Conservation (phyloP, 305 asterid genomes). For the Fraxinus dipetala region DNA sequence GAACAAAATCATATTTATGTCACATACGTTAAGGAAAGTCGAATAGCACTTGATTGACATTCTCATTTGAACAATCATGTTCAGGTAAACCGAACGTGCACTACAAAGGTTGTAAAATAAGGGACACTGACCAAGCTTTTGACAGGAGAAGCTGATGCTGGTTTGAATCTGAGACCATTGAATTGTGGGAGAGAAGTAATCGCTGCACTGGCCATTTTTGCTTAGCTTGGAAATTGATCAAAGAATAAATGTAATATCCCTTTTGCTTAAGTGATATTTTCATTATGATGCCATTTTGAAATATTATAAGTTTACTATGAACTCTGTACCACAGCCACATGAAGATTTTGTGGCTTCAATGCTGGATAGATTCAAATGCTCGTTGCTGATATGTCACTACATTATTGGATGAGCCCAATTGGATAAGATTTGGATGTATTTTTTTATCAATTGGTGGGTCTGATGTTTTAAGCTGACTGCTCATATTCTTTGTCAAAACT, state of each 20-base stretch:
- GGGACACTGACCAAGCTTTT: constrained; percentile 53
- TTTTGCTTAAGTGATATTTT: background rate
- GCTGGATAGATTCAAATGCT: constrained; percentile 54
- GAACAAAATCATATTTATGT: background rate
- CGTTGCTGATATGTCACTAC: constrained; percentile 49
- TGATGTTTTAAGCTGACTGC: background rate
- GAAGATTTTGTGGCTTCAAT: constrained; percentile 57
- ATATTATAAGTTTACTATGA: constrained; percentile 29
- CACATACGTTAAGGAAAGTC: background rate
- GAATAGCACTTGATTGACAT: background rate
- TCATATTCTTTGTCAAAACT: background rate
- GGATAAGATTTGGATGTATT: constrained; percentile 56
- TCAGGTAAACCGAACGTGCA: background rate
- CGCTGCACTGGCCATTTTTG: constrained; percentile 60
- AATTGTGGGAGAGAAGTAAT: constrained; percentile 73
- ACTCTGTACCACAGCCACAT: constrained; percentile 34
- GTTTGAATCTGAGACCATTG: constrained; percentile 59
- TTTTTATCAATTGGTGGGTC: constrained; percentile 14
- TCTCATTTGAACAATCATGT: background rate
- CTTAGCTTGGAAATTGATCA: constrained; percentile 9
- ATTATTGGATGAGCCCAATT: constrained; percentile 37
- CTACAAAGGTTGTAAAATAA: background rate
- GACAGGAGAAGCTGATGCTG: constrained; percentile 43
- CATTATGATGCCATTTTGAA: background rate
- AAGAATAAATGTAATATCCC: background rate